Evolutionary conservation across 495 filamentous ascomycete species (phyloP), one percentile per base, ranked within the genome.

Genomic region (Cladorrhinum samala): DNA sequence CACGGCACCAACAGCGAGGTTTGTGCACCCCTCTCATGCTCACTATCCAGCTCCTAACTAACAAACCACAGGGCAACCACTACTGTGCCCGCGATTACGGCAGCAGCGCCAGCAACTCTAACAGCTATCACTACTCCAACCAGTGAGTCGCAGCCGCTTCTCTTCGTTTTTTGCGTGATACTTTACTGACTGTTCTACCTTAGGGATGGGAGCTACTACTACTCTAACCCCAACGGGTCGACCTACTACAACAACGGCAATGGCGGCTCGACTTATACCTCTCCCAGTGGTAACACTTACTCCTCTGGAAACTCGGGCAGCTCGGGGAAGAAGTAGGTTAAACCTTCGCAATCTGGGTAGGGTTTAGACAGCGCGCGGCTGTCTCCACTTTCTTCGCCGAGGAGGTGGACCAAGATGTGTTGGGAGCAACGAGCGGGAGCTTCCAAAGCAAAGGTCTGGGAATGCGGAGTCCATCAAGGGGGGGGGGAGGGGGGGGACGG

Each of bases 71-170:
- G 74, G 77, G 73, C 27, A 83, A 81, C 68, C 77, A 79, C 61
- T 82, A 75, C 55, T 79, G 72, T 65, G 42, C 69, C 46, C 73
- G 79, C 27, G 79, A 83, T 44, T 63, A 60, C 45, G 61, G 61
- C 58, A 79, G 76, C 58, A 73, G 77, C 13, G 43, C 43, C 43
- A 24, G 19, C 43, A 46, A 46, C 46, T 49, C 57, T 3, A 82
- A 82, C 63, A 62, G 75, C 1, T 82, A 81, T 63, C 78, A 81
- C 59, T 82, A 81, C 52, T 79, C 76, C 46, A 82, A 82, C 62
- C 56, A n/a, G 49, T 56, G 45, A 54, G 46, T 49, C 38, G 42
- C 8, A 19, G 5, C 38, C n/a, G 9, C 2, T 43, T 19, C 16
- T 18, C 30, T 14, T 37, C 30, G 7, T 14, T 19, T 11, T 11